A percentile compares a stretch with the other conserved stretches of the same genome.
phyloP scores from a whole-genome alignment of 306 rosid genomes.

The Carpinus fangiana region DNA sequence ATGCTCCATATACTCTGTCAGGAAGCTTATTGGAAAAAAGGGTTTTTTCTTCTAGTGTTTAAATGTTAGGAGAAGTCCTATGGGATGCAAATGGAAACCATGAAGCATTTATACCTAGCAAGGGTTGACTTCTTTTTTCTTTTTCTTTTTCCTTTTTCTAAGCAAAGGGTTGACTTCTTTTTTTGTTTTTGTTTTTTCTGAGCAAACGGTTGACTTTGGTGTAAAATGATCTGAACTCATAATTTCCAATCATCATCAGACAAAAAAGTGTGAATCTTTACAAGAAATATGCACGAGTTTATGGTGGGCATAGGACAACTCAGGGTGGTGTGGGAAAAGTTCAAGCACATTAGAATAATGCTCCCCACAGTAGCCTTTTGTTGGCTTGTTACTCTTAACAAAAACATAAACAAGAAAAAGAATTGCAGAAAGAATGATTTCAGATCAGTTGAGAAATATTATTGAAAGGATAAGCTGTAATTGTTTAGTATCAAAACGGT shows the following conservation, averaged over 20 bases:
- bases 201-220: not conserved
- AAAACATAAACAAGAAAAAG: not conserved
- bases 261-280: not conserved
- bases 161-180: too few species aligned
- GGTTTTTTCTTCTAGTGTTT: too few species aligned
- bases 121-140: not conserved
- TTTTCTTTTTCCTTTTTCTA: too few species aligned
- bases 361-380: not conserved
- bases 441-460: not conserved
- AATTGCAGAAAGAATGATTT: not conserved
- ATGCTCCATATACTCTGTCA: constrained; percentile 36
- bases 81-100: not conserved
- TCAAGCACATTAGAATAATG: constrained; percentile 4
- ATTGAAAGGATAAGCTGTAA: not conserved
- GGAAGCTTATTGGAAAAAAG: not conserved
- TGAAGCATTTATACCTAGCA: not conserved
- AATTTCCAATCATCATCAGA: not conserved
- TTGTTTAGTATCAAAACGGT: not conserved
- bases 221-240: not conserved
- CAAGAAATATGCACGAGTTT: not conserved
- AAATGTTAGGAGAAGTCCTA: not conserved
- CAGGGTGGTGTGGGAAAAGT: not conserved
- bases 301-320: not conserved
- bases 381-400: not conserved
- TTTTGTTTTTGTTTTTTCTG: not conserved